Evolutionary conservation across 2,329 filamentous ascomycete genomes (phyloP).

Genomic region (Fusarium nanum): DNA sequence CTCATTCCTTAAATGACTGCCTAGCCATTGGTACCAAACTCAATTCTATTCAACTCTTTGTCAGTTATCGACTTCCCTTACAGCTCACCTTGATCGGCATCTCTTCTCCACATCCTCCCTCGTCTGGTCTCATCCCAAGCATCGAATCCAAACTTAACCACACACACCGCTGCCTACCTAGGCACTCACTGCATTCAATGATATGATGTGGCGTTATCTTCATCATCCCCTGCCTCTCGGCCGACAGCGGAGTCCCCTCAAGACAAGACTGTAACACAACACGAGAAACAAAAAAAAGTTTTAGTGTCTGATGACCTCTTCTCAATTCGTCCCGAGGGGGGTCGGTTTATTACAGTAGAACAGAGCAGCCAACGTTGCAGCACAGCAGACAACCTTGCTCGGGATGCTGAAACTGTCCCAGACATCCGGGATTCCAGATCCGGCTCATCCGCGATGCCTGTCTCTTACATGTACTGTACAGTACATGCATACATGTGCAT

Average conservation of each 20-base stretch:
- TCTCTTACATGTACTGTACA: background rate
- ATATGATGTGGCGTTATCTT: constrained; percentile 41
- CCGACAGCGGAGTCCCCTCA: constrained; percentile 27
- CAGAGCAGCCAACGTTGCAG: constrained; percentile 12
- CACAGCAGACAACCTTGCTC: constrained; percentile 13
- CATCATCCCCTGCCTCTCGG: constrained; percentile 8
- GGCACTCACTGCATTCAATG: constrained; percentile 17
- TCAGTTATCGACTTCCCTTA: constrained; percentile 7
- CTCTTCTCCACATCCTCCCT: constrained; percentile 26
- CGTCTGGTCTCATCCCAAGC: background rate
- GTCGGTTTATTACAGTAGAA: constrained; percentile 33
- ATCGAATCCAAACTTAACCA: constrained; percentile 4
- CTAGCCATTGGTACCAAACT: constrained; percentile 8
- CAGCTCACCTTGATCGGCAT: constrained; percentile 24
- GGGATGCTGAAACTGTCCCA: constrained; percentile 40
- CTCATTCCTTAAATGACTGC: constrained; percentile 1
- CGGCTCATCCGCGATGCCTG: constrained; percentile 39
- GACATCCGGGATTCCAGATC: constrained; percentile 46
- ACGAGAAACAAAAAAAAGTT: constrained; percentile 27
- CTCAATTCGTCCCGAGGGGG: constrained; percentile 36
- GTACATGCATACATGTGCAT: constrained; percentile 5
- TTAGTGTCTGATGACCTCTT: constrained; percentile 44
- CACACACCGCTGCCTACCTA: constrained; percentile 35
- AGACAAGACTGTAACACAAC: background rate
- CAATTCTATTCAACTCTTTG: constrained; percentile 16